Evolutionary conservation across 345 rosid genomes (phyloP).

Genomic region (Salix viminalis): DNA sequence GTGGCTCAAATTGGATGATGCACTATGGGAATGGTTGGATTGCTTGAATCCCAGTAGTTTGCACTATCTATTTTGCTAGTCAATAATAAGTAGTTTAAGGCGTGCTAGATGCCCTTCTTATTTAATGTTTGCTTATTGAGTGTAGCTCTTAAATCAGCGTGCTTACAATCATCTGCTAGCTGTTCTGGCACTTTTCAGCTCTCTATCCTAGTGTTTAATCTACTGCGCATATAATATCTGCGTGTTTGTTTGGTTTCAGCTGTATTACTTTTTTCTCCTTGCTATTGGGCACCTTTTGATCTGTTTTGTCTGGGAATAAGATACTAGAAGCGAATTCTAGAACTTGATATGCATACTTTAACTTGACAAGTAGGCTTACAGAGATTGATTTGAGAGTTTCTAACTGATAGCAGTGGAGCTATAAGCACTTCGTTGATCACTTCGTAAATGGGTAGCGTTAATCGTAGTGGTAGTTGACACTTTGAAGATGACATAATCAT

Average conservation of each 20-base stretch:
- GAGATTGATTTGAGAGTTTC: conserved; percentile 29
- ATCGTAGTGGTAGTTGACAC: conserved; percentile 58
- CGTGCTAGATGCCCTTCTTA: conserved; percentile 45
- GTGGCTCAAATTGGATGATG: conserved; percentile 38
- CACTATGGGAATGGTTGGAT: conserved; percentile 60
- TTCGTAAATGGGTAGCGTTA: conserved; percentile 48
- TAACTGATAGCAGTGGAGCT: conserved; percentile 38
- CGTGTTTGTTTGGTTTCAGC: conserved; percentile 27
- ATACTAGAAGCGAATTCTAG: conserved; percentile 11
- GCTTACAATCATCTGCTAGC: conserved; percentile 57
- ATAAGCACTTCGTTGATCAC: conserved; percentile 36
- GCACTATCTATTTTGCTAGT: conserved; percentile 57
- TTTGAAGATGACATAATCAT: conserved; percentile 63
- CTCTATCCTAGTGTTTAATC: conserved; percentile 47
- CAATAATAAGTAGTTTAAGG: conserved; percentile 61
- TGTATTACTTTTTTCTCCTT: conserved; percentile 12
- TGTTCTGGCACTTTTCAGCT: conserved; percentile 35
- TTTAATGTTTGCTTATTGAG: conserved; percentile 49
- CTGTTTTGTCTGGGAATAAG: conserved; percentile 11
- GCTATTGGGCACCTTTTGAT: conserved; percentile 10
- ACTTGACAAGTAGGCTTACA: conserved; percentile 29
- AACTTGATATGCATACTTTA: conserved; percentile 30
- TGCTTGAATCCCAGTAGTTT: conserved; percentile 63
- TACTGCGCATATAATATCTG: conserved; percentile 31
- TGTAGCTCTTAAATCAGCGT: conserved; percentile 63